Evolutionary conservation across 768 basidiomycete species (phyloP), one percentile per base, ranked within the genome.

Genomic region (Gloeopeniophorella convolvens): DNA sequence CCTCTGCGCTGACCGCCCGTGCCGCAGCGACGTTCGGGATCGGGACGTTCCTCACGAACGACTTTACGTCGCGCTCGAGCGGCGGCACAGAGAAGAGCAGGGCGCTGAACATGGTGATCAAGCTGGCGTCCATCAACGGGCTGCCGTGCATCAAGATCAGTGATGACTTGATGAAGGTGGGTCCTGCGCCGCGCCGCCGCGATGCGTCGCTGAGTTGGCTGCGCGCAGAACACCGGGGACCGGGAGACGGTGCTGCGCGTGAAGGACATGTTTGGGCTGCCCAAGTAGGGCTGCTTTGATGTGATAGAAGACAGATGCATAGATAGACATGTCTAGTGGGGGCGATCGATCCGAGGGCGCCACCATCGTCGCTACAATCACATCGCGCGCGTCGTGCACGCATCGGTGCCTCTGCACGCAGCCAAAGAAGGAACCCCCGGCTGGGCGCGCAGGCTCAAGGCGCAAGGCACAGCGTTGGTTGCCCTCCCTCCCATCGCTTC

Each of bases 91-190:
- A 78, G 61, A 80, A 79, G 67, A 90, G 86, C 69, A 86, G 80
- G 61, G 78, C 91, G 18, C 65, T 96, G 55, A 96, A 95, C 62
- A 97, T 98, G 63, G 95, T 99, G 42, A 93, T 97, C 69, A 97
- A 97, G 62, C 72, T 99, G 8, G 76, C 79, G 32, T 75, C 79
- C 37, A 83, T 96, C 11, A 72, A 89, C 60, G 77, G 75, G 9
- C 72, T 72, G 49, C 80, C 83, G 1, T 95, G 92, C 57, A 80
- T 98, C 58, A 98, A 99, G 69, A 80, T 99, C 59, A 93, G 90
- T 48, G 96, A 97, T 65, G 94, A 98, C 61, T 63, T 84, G 47
- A 83, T 72, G 8, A 99, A 98, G 79, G 84, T 81, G 30, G 10
- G 62, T 41, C 4, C 24, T 26, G 42, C 18, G 32, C 30, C 45